Evolutionary conservation across 305 asterid genomes (phyloP).

Genomic region (Solanum aculeatissimum): DNA sequence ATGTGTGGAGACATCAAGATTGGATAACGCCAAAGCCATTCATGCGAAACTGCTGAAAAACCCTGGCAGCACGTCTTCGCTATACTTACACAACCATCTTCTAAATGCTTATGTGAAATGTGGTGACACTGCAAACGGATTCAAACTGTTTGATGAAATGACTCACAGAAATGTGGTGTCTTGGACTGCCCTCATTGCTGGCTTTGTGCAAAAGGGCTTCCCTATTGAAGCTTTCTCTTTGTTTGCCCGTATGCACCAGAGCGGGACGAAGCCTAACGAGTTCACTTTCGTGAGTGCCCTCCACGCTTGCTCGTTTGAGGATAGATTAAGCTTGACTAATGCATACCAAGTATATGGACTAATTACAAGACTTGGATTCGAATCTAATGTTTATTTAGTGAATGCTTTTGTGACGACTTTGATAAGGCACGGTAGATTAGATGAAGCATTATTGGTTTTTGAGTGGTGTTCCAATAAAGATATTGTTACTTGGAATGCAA

Average conservation of each 20-base stretch:
- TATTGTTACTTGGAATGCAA: slow-evolving; percentile 64
- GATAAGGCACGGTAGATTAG: slow-evolving; percentile 38
- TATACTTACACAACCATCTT: slow-evolving; percentile 43
- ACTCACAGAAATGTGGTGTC: slow-evolving; percentile 43
- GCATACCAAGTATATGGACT: slow-evolving; percentile 42
- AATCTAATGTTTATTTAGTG: slow-evolving; percentile 31
- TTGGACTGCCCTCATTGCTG: slow-evolving; percentile 60
- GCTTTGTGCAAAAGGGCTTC: slow-evolving; percentile 46
- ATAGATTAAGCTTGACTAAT: slow-evolving; percentile 24
- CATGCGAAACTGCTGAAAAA: slow-evolving; percentile 40
- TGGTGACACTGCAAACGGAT: slow-evolving; percentile 25
- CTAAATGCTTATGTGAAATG: slow-evolving; percentile 40
- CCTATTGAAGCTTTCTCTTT: slow-evolving; percentile 34
- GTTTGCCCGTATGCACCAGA: slow-evolving; percentile 40
- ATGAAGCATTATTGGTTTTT: slow-evolving; percentile 39
- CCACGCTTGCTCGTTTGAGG: slow-evolving; percentile 47
- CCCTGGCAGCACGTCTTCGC: slow-evolving; percentile 6
- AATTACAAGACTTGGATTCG: slow-evolving; percentile 49
- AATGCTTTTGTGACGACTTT: slow-evolving; percentile 47
- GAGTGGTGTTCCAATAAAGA: slow-evolving; percentile 31
- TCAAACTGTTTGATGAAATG: slow-evolving; percentile 55
- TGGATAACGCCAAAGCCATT: slow-evolving; percentile 16
- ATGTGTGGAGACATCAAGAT: slow-evolving; percentile 24
- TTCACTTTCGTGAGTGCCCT: slow-evolving; percentile 55
- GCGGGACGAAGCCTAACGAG: slow-evolving; percentile 42